A percentile compares a stretch with the other conserved stretches of the same genome.
Conservation (phyloP, 1,284 basidiomycete genomes). For the Rugosomyces carneus region DNA sequence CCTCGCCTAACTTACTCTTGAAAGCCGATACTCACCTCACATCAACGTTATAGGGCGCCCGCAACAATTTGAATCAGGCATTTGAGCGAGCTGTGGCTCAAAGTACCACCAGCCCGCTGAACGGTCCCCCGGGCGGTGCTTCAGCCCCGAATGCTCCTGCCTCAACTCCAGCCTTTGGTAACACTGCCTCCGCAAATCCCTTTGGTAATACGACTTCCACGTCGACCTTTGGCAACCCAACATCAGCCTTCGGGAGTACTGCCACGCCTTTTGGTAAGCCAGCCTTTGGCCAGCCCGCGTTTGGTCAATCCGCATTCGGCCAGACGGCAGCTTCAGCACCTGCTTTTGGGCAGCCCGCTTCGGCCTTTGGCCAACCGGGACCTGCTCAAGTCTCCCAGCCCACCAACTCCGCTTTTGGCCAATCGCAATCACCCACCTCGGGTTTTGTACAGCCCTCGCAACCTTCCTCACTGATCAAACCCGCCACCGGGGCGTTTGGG, state of each 20-base stretch:
- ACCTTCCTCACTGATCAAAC: constrained; percentile 19
- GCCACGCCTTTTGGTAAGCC: constrained; percentile 22
- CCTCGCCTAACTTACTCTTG: constrained; percentile 10
- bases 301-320: constrained; percentile 23
- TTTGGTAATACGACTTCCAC: constrained; percentile 13
- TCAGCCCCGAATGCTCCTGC: constrained; percentile 11
- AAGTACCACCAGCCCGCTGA: constrained; percentile 15
- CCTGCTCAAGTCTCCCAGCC: constrained; percentile 18
- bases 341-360: constrained; percentile 37
- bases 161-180: constrained; percentile 26
- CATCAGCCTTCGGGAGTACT: constrained; percentile 21
- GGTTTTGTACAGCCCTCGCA: constrained; percentile 19
- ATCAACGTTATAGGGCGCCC: constrained; percentile 39
- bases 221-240: constrained; percentile 8
- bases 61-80: constrained; percentile 40
- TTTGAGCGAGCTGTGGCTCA: constrained; percentile 48
- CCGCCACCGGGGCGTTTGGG: constrained; percentile 20
- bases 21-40: background rate
- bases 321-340: constrained; percentile 19
- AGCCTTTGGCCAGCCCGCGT: constrained; percentile 24
- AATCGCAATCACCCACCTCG: constrained; percentile 17
- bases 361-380: constrained; percentile 36
- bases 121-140: background rate
- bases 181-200: constrained; percentile 22
- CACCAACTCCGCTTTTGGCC: constrained; percentile 27